Base-by-base conservation (phyloP, 352 stramenopile genomes). In the Hyaloperonospora arabidopsidis region DNA sequence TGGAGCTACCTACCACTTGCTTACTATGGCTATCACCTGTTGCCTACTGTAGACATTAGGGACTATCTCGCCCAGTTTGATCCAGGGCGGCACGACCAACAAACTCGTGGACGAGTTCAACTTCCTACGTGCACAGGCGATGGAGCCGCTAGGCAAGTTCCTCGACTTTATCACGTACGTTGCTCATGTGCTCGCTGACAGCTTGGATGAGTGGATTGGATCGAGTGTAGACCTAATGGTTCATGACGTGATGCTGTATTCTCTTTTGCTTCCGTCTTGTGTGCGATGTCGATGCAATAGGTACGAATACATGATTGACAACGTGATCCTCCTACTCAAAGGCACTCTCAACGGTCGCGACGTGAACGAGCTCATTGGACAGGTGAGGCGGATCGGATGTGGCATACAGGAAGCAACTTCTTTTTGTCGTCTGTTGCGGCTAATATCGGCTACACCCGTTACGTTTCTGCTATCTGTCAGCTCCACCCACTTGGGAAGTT, bases 241-340 rank as follows among this genome's bases (percentile, higher is more conserved):
- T 8, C 5, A 21, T 21, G 34, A 40, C 34, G 4, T 40, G 46
- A 45, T 39, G 17, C 11, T 38, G 53, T 15, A 7, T 29, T 29
- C 3, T 29, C n/a, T 29, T 7, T 29, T 8, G 7, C 25, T 29
- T 3, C 7, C 25, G 3, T 3, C 25, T 29, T 29, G 25, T 29
- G 25, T 29, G 7, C 25, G 7, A 29, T 29, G 25, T 3, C 3
- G 7, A 18, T 44, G 19, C 38, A 14, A 39, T 76, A 95, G 75
- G 65, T 89, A 83, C 79, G 96, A 99, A 78, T 99, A 99, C 80
- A 99, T 99, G 96, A 99, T 99, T 72, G 96, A 99, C 70, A 99
- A 99, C 68, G 87, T 99, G 47, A 98, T 99, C 73, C 78, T 98
- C 34, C 79, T 99, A 23, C 85, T 99, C 49, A 99, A 99, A 68